These are phyloP conservation scores for Trypanosoma avium DNA, from an alignment of 208 protist species.

Conservation along the genomic window DNA sequence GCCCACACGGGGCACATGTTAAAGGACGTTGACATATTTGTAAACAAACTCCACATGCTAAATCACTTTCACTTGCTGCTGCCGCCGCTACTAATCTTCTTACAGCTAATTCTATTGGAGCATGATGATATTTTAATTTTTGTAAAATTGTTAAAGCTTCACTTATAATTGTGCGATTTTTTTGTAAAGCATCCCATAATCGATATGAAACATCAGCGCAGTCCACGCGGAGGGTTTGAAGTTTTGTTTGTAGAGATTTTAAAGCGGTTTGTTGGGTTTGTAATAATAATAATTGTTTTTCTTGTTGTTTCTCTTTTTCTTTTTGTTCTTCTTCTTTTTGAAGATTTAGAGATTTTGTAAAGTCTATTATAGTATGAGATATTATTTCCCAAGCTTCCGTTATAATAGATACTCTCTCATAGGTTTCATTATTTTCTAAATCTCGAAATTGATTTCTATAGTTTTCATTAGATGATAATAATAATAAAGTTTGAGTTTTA, in stretches of 20 bases:
- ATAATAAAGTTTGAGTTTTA: too few species aligned
- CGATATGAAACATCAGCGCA: neutral
- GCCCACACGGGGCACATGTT: conserved; percentile 85
- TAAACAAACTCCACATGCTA: conserved; percentile 71
- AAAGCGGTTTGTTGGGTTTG: neutral
- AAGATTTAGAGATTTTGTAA: conserved; percentile 2
- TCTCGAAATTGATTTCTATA: too few species aligned
- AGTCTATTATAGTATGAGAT: neutral
- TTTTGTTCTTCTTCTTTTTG: conserved; percentile 6
- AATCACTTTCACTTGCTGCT: conserved; percentile 74
- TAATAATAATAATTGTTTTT: neutral
- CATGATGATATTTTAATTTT: neutral
- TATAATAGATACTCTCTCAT: too few species aligned
- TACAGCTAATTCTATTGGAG: neutral
- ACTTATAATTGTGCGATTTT: neutral
- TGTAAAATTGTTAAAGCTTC: neutral
- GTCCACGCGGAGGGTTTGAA: neutral
- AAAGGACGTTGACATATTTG: conserved; percentile 51
- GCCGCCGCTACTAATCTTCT: conserved; percentile 66
- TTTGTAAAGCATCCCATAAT: neutral
- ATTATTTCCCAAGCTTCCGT: too few species aligned
- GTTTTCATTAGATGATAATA: too few species aligned
- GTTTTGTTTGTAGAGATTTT: neutral
- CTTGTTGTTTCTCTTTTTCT: neutral
- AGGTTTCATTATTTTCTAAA: too few species aligned